Evolutionary conservation across 768 basidiomycete genomes (phyloP).

Genomic region (Arthromyces matolae): DNA sequence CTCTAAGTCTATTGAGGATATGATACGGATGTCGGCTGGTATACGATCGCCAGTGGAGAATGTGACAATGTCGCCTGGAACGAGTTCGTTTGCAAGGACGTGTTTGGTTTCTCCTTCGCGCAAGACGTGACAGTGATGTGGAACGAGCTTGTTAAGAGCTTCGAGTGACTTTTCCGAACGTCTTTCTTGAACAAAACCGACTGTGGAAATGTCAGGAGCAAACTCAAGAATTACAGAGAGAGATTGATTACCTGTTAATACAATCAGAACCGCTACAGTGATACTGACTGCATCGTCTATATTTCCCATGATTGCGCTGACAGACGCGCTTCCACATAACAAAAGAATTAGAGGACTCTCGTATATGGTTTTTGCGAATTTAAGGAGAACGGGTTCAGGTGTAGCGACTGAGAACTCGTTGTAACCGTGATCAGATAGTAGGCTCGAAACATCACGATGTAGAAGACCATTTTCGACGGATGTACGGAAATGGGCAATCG

Average conservation of each 20-base stretch:
- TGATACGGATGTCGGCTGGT: conserved; percentile 87
- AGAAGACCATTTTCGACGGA: conserved; percentile 61
- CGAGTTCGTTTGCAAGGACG: conserved; percentile 93
- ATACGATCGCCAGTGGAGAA: conserved; percentile 91
- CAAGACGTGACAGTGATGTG: conserved; percentile 91
- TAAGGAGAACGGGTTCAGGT: conserved; percentile 76
- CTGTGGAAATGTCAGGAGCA: conserved; percentile 28
- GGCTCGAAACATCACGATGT: conserved; percentile 53
- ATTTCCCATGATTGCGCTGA: conserved; percentile 94
- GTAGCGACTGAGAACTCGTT: conserved; percentile 91
- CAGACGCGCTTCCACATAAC: conserved; percentile 82
- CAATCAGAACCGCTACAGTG: conserved; percentile 86
- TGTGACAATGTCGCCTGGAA: conserved; percentile 89
- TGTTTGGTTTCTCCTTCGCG: conserved; percentile 73
- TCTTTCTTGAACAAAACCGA: conserved; percentile 94
- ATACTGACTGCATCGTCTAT: conserved; percentile 93
- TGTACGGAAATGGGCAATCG: conserved; percentile 66
- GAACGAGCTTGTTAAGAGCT: conserved; percentile 94
- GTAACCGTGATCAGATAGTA: conserved; percentile 74
- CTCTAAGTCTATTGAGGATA: conserved; percentile 81
- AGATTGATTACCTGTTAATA: conserved; percentile 74
- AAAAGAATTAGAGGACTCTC: conserved; percentile 91
- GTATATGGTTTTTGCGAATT: conserved; percentile 94
- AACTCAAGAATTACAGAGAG: not conserved
- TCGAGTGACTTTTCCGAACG: conserved; percentile 93